Percentiles rank a stretch among this genome's conserved stretches.
Evolutionary conservation across 1,284 basidiomycete species (phyloP).

Genomic region (Cutaneotrichosporon cavernicola): DNA sequence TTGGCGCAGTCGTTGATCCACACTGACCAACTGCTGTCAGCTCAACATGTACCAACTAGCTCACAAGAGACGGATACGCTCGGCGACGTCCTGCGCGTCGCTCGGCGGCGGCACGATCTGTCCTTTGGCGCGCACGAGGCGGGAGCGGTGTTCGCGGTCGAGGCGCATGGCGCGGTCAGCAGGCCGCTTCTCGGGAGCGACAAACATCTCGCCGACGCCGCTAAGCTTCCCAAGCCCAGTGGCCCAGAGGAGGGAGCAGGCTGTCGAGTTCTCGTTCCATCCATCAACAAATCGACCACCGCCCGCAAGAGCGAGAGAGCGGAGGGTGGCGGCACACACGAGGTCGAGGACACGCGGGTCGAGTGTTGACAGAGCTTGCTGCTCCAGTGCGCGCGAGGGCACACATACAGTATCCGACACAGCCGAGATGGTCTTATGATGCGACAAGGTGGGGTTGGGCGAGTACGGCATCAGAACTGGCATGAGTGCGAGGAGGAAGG

Average conservation of each 20-base stretch:
- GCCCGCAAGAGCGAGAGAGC: slow-evolving; percentile 28
- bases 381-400: slow-evolving; percentile 28
- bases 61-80: slow-evolving; percentile 47
- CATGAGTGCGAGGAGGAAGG: slow-evolving; percentile 38
- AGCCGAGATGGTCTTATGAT: slow-evolving; percentile 4
- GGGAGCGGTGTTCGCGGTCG: slow-evolving; percentile 26
- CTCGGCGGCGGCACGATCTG: slow-evolving; percentile 29
- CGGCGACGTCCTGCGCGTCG: slow-evolving; percentile 32
- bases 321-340: slow-evolving; percentile 34
- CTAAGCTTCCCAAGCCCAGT: slow-evolving; percentile 41
- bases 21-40: slow-evolving; percentile 39
- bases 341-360: slow-evolving; percentile 43
- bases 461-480: slow-evolving; percentile 30
- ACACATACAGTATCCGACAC: slow-evolving; percentile 15
- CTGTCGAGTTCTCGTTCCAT: slow-evolving; percentile 35
- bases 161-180: slow-evolving; percentile 20
- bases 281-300: slow-evolving; percentile 43
- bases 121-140: slow-evolving; percentile 31
- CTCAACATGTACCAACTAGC: slow-evolving; percentile 14
- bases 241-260: slow-evolving; percentile 31
- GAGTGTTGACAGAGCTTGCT: slow-evolving; percentile 30
- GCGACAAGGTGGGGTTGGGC: slow-evolving; percentile 16
- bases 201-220: slow-evolving; percentile 31
- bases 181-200: slow-evolving; percentile 9
- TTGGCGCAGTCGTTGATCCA: slow-evolving; percentile 31